phyloP scores from a whole-genome alignment of 1,284 basidiomycete genomes.

The Prillingera fragicola region DNA sequence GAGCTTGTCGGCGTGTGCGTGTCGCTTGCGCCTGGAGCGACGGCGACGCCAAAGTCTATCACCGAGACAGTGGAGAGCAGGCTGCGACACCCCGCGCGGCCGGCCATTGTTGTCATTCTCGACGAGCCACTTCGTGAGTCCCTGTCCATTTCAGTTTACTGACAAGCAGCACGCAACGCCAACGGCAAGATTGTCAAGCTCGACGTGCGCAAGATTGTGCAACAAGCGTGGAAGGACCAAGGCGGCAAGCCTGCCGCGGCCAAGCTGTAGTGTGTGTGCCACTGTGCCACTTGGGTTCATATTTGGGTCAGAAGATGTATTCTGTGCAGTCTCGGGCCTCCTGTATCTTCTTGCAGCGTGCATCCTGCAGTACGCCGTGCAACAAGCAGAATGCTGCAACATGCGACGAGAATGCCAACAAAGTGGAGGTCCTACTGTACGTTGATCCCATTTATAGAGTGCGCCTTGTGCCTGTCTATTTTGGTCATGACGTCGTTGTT shows the following conservation, averaged over 20 bases:
- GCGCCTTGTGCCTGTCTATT: no score
- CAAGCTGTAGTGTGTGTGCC: conserved; percentile 10
- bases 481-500: no score
- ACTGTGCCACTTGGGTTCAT: no score
- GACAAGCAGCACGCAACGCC: conserved; percentile 12
- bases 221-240: conserved; percentile 2
- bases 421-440: no score
- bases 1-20: conserved; percentile 38
- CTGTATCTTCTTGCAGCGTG: no score
- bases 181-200: conserved; percentile 18
- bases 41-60: conserved; percentile 7
- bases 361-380: no score
- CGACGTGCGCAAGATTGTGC: conserved; percentile 14
- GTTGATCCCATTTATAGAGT: no score
- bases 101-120: conserved; percentile 23
- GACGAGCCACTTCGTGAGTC: conserved; percentile 26
- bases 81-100: conserved; percentile 24
- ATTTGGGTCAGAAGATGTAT: no score
- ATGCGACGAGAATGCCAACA: no score
- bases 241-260: conserved; percentile 8
- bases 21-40: conserved; percentile 17
- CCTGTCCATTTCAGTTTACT: neutral
- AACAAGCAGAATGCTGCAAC: no score
- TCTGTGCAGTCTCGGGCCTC: no score
- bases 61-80: conserved; percentile 8